phyloP scores from a whole-genome alignment of 2,329 filamentous ascomycete species.

The Stylonectria norvegica region DNA sequence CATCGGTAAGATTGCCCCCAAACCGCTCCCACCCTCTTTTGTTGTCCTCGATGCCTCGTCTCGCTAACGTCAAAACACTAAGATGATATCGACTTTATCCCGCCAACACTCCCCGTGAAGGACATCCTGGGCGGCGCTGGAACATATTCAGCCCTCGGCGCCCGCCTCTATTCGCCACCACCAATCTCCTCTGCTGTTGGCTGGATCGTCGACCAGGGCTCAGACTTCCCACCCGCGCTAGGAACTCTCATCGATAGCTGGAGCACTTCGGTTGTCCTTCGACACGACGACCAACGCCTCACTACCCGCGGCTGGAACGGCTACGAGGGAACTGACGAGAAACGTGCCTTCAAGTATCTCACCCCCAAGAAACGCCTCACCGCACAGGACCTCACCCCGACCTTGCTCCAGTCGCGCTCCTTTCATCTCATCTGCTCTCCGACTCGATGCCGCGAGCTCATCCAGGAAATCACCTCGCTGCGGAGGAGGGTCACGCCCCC shows the following conservation, averaged over 20 bases:
- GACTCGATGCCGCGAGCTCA: conserved; percentile 69
- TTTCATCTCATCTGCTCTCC: conserved; percentile 90
- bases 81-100: conserved; percentile 90
- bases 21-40: background rate
- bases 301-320: conserved; percentile 94
- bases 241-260: conserved; percentile 65
- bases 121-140: conserved; percentile 87
- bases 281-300: conserved; percentile 61
- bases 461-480: conserved; percentile 64
- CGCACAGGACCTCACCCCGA: conserved; percentile 63
- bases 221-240: conserved; percentile 74
- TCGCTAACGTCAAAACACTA: conserved; percentile 10
- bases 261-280: conserved; percentile 70
- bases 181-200: conserved; percentile 66
- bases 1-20: conserved; percentile 50
- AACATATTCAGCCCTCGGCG: conserved; percentile 81
- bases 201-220: conserved; percentile 88
- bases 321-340: conserved; percentile 68
- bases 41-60: background rate
- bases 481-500: conserved; percentile 40
- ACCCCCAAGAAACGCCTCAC: conserved; percentile 83
- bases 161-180: conserved; percentile 77
- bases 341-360: conserved; percentile 77
- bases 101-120: conserved; percentile 63
- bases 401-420: conserved; percentile 66